A percentile compares a stretch with the other conserved stretches of the same genome.
Evolutionary conservation across 768 basidiomycete genomes (phyloP).

Genomic region (Mycena kentingensis): DNA sequence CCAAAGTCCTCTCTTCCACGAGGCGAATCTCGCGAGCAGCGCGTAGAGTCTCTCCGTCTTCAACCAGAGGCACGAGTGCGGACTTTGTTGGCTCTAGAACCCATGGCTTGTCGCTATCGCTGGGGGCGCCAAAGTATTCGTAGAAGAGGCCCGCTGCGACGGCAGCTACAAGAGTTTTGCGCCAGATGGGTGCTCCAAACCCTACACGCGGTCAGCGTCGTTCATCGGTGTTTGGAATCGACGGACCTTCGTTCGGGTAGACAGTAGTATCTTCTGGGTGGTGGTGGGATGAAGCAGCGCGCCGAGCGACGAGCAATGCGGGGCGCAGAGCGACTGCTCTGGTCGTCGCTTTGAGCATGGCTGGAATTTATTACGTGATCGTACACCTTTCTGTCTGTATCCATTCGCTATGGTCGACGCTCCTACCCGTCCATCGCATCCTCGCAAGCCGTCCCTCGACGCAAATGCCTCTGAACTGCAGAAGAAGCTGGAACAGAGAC

Average conservation of each 20-base stretch:
- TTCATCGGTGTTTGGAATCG: background rate
- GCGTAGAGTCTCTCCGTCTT: slow-evolving; percentile 7
- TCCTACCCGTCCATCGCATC: slow-evolving; percentile 13
- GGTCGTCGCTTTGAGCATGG: slow-evolving; percentile 19
- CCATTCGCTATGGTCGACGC: background rate
- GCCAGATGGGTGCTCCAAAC: slow-evolving; percentile 69
- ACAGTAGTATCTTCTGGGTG: slow-evolving; percentile 41
- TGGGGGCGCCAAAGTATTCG: slow-evolving; percentile 67
- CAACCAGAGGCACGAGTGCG: background rate
- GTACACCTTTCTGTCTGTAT: background rate
- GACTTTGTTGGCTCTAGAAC: background rate
- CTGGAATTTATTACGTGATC: slow-evolving; percentile 5
- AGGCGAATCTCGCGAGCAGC: slow-evolving; percentile 10
- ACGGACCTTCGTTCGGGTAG: slow-evolving; percentile 63
- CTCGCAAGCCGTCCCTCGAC: slow-evolving; percentile 26
- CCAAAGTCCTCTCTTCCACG: slow-evolving; percentile 6
- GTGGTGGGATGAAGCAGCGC: slow-evolving; percentile 39
- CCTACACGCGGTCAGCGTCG: slow-evolving; percentile 37
- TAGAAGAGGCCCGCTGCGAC: slow-evolving; percentile 56
- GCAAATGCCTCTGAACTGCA: slow-evolving; percentile 45
- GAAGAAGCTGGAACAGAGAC: slow-evolving; percentile 52
- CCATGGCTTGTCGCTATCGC: slow-evolving; percentile 46
- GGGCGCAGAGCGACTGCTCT: slow-evolving; percentile 18
- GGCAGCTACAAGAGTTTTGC: slow-evolving; percentile 56
- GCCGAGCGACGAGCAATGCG: slow-evolving; percentile 34